These are phyloP conservation scores for Iris pallida DNA, from an alignment of 116 monocot species.

Conservation along the genomic window DNA sequence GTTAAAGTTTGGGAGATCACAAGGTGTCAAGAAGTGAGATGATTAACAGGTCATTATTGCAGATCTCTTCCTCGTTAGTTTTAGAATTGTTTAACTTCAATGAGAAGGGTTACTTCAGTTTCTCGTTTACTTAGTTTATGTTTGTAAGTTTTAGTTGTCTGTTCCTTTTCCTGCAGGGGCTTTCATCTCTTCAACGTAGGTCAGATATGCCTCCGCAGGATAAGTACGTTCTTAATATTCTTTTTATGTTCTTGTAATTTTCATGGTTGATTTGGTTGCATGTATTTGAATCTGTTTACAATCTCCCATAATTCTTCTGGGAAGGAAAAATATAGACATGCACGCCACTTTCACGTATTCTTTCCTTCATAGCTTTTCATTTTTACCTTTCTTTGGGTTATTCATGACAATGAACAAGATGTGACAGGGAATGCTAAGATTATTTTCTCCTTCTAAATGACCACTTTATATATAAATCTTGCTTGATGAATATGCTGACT, in stretches of 20 bases:
- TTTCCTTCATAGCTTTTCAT: no score
- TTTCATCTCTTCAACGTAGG: slow-evolving; percentile 22
- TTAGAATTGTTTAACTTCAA: neutral
- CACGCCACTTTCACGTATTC: neutral
- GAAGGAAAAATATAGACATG: neutral
- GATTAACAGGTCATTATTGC: no score
- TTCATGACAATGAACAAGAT: no score
- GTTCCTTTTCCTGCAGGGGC: slow-evolving; percentile 38
- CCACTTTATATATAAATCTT: no score
- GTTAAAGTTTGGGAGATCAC: no score
- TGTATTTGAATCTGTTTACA: neutral
- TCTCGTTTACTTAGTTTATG: neutral
- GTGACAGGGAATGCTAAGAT: no score
- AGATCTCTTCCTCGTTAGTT: neutral
- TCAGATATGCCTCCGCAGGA: slow-evolving; percentile 39
- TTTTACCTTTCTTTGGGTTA: no score
- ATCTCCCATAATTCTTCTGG: neutral
- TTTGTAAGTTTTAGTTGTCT: slow-evolving; percentile 3
- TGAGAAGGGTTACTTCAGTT: neutral
- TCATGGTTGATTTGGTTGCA: neutral
- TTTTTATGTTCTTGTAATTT: neutral
- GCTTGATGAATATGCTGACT: no score
- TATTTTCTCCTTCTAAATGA: no score
- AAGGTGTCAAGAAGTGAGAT: no score
- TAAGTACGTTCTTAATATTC: slow-evolving; percentile 44